Percentiles rank a stretch among this genome's conserved stretches.
Evolutionary conservation across 2,329 filamentous ascomycete species (phyloP).

Genomic region (Aspergillus sp.): DNA sequence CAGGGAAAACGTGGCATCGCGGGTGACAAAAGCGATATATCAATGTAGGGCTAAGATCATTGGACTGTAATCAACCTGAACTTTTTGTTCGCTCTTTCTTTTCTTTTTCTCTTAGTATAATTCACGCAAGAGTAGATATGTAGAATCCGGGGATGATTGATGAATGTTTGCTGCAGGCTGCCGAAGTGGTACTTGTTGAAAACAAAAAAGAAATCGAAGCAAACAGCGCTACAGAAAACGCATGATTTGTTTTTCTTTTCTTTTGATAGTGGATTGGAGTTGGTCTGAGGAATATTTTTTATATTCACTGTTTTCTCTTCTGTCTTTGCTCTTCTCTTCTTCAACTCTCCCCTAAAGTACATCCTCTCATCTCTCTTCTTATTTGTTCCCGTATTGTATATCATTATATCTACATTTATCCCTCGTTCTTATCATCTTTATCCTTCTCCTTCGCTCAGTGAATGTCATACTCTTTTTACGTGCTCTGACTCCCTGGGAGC

Average conservation of each 20-base stretch:
- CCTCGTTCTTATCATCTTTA: not conserved
- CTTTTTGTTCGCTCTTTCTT: too few species aligned
- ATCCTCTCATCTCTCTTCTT: too few species aligned
- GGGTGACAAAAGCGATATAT: too few species aligned
- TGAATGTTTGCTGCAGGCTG: constrained; percentile 15
- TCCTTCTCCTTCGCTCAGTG: not conserved
- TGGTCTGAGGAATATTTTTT: constrained; percentile 1
- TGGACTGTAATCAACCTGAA: too few species aligned
- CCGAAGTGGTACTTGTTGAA: constrained; percentile 7
- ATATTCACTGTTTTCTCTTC: not conserved
- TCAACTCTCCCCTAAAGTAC: too few species aligned
- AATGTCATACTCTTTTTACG: not conserved
- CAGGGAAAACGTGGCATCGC: too few species aligned
- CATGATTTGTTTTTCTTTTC: not conserved
- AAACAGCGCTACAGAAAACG: not conserved
- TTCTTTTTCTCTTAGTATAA: too few species aligned
- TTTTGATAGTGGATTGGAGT: not conserved
- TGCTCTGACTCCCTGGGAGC: not conserved
- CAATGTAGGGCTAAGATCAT: too few species aligned
- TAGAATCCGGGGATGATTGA: too few species aligned
- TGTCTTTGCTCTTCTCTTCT: too few species aligned
- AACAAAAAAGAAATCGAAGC: too few species aligned
- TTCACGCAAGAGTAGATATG: too few species aligned
- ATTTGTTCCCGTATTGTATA: not conserved
- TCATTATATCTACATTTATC: not conserved